Percentiles rank a stretch among this genome's conserved stretches.
Conservation (phyloP, 148 eudicot genomes). For the Linanthus parryae region DNA sequence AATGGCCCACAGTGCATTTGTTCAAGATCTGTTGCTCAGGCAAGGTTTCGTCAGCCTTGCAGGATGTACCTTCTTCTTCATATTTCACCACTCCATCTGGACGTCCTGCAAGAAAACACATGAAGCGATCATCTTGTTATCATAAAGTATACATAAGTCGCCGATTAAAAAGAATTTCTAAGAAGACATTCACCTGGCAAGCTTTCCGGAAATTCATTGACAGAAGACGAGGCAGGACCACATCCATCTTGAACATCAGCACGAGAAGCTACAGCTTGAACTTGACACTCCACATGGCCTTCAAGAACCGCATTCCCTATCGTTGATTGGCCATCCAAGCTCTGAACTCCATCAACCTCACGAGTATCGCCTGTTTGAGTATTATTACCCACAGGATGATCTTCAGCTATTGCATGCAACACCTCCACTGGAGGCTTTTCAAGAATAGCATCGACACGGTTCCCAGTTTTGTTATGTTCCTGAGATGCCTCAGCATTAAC, state of each 20-base stretch:
- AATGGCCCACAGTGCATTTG: conserved; percentile 7
- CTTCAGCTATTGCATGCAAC: no score
- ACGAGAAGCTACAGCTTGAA: no score
- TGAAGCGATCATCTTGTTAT: conserved; percentile 3
- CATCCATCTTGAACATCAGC: conserved; percentile 1
- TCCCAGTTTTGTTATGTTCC: no score
- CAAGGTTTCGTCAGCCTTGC: conserved; percentile 4
- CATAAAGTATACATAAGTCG: neutral
- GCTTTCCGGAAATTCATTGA: conserved; percentile 1
- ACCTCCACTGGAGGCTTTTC: no score
- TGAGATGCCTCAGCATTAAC: no score
- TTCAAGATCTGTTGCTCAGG: conserved; percentile 15
- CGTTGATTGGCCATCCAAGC: no score
- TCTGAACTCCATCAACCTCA: no score
- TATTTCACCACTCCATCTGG: conserved; percentile 7
- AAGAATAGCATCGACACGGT: no score
- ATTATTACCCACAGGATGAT: no score
- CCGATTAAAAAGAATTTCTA: conserved; percentile 6
- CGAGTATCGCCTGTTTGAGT: no score
- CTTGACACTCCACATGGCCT: no score
- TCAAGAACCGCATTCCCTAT: no score
- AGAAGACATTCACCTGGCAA: conserved; percentile 5
- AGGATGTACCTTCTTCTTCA: conserved; percentile 10
- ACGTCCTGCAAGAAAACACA: conserved; percentile 8
- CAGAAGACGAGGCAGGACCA: conserved; percentile 5